Evolutionary conservation across 441 rosid species (phyloP).

Genomic region (Erodium texanum): DNA sequence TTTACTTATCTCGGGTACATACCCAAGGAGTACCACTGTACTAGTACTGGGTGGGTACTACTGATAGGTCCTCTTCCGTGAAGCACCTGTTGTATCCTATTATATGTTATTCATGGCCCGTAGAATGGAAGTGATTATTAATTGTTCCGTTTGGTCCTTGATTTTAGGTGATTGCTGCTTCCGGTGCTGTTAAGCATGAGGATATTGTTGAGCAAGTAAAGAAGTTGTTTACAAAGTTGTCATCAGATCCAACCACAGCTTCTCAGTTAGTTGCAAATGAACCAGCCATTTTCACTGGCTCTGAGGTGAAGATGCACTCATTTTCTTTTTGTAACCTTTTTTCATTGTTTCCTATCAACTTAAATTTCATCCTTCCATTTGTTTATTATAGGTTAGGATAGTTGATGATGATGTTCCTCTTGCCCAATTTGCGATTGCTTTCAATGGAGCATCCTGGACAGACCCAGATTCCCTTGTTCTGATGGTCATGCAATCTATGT

Average conservation of each 20-base stretch:
- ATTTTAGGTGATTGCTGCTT: constrained; percentile 76
- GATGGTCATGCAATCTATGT: constrained; percentile 96
- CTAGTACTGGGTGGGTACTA: not conserved
- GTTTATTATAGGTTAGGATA: constrained; percentile 62
- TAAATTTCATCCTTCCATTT: constrained; percentile 10
- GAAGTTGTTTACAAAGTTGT: constrained; percentile 68
- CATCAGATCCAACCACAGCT: constrained; percentile 77
- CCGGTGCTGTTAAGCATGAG: constrained; percentile 98
- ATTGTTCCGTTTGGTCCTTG: constrained; percentile 4
- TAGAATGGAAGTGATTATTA: not conserved
- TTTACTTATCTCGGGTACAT: too few relatives aligned
- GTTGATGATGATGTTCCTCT: constrained; percentile 86
- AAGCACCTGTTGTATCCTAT: not conserved
- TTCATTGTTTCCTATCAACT: constrained; percentile 12
- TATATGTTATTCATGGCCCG: not conserved
- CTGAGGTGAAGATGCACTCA: constrained; percentile 57
- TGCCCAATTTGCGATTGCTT: constrained; percentile 98
- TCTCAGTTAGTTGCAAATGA: constrained; percentile 75
- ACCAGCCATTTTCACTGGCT: constrained; percentile 82
- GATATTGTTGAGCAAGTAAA: constrained; percentile 84
- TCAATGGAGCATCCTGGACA: constrained; percentile 94
- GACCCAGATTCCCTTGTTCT: constrained; percentile 93
- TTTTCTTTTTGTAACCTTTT: not conserved
- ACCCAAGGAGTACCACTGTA: too few relatives aligned
- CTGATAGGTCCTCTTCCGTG: not conserved